Conservation (phyloP, 495 filamentous ascomycete species). For the Rusavskia elegans region DNA sequence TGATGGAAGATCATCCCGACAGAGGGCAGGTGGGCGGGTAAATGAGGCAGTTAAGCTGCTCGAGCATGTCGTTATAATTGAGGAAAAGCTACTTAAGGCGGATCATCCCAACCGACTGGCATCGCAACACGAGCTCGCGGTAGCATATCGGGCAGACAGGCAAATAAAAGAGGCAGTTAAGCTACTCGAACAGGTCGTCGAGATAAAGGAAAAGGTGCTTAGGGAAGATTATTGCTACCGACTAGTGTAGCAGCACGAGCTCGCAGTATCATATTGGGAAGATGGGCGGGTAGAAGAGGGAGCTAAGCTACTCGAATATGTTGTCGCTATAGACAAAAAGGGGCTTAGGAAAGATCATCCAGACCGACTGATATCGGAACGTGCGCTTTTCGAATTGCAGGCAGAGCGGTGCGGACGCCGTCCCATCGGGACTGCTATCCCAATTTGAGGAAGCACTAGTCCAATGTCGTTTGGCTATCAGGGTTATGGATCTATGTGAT, state of each 20-base stretch:
- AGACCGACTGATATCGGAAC: conserved; percentile 15
- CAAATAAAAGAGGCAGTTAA: conserved; percentile 2
- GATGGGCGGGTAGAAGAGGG: conserved; percentile 14
- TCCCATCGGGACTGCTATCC: no score
- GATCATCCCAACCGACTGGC: background rate
- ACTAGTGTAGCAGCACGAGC: conserved; percentile 13
- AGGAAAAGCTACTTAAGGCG: background rate
- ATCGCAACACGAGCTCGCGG: background rate
- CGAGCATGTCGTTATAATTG: background rate
- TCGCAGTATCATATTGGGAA: conserved; percentile 17
- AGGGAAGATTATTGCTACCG: background rate
- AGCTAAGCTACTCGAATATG: background rate
- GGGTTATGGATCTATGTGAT: no score
- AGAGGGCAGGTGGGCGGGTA: no score
- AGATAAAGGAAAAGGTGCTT: background rate
- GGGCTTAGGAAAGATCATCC: conserved; percentile 15
- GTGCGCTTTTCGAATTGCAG: no score
- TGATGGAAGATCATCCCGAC: no score
- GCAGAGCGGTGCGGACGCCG: no score
- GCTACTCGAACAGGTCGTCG: background rate
- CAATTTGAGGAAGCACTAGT: no score
- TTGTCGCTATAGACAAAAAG: conserved; percentile 5
- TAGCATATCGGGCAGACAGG: background rate
- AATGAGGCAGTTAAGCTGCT: background rate
- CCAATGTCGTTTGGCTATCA: no score